Conservation (phyloP, 1,284 basidiomycete species). For the Athelia sp. region DNA sequence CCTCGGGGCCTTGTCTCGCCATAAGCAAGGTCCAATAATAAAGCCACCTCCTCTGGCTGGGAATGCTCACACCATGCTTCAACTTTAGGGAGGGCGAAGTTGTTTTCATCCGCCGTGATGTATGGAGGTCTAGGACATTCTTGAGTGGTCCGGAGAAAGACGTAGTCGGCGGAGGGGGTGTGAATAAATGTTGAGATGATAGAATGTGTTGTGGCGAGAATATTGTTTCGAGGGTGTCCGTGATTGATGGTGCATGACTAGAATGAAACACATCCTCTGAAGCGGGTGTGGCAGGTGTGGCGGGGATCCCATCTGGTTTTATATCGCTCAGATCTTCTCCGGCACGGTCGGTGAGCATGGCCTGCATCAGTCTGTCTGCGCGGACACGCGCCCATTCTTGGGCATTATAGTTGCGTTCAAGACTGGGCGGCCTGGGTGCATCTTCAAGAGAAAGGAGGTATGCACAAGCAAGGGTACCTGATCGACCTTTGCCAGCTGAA, state of each 20-base stretch:
- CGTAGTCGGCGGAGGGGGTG: not conserved
- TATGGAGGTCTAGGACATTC: slow-evolving; percentile 62
- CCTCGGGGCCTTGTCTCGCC: slow-evolving; percentile 43
- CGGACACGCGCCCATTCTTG: slow-evolving; percentile 43
- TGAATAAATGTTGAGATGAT: too few species aligned
- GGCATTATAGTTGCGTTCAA: slow-evolving; percentile 41
- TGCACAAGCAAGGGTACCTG: slow-evolving; percentile 77
- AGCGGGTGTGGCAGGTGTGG: not conserved
- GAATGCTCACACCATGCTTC: slow-evolving; percentile 70
- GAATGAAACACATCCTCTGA: too few species aligned
- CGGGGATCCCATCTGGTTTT: not conserved
- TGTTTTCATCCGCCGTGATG: slow-evolving; percentile 63
- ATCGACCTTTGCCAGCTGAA: slow-evolving; percentile 75
- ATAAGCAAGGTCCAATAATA: slow-evolving; percentile 71
- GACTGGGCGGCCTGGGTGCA: slow-evolving; percentile 39
- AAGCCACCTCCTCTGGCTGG: slow-evolving; percentile 69
- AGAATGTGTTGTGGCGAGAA: not conserved
- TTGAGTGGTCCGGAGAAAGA: slow-evolving; percentile 40
- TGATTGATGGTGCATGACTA: not conserved
- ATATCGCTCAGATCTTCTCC: not conserved
- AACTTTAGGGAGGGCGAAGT: slow-evolving; percentile 35
- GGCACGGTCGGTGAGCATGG: slow-evolving; percentile 35
- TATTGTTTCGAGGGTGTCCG: not conserved
- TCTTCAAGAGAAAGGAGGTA: slow-evolving; percentile 63
- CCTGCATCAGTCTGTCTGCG: slow-evolving; percentile 46